These are phyloP conservation scores for Xerocomellus intermedius DNA, from an alignment of 768 basidiomycete species.

Conservation along the genomic window DNA sequence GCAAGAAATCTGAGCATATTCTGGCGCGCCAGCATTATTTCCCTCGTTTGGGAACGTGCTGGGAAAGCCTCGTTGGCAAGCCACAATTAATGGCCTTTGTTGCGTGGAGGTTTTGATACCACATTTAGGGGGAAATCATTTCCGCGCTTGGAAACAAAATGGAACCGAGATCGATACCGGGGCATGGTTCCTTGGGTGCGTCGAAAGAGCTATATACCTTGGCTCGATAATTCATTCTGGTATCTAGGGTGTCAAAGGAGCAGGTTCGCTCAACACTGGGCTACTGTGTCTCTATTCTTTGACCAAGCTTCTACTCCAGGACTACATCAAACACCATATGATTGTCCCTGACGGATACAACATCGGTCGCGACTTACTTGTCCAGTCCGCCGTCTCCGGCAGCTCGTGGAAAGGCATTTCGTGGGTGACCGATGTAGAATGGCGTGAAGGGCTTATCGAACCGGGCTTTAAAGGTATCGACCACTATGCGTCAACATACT, in stretches of 20 bases:
- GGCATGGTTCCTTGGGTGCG: constrained; percentile 85
- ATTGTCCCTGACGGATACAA: constrained; percentile 83
- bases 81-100: not conserved
- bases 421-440: constrained; percentile 80
- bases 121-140: constrained; percentile 75
- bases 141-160: constrained; percentile 87
- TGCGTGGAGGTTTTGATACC: not conserved
- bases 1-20: constrained; percentile 63
- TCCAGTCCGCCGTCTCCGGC: constrained; percentile 60
- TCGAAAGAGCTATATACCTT: constrained; percentile 6
- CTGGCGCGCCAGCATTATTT: constrained; percentile 78
- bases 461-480: constrained; percentile 65
- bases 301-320: constrained; percentile 26
- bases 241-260: constrained; percentile 69
- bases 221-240: not conserved
- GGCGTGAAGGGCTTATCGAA: constrained; percentile 65
- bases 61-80: constrained; percentile 75
- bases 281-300: not conserved
- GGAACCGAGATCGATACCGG: constrained; percentile 67
- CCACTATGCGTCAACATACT: not conserved
- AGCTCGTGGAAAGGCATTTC: constrained; percentile 60
- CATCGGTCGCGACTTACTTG: constrained; percentile 75
- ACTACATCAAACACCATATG: constrained; percentile 64
- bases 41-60: constrained; percentile 81
- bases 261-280: constrained; percentile 35